Base-by-base conservation (phyloP, 2,329 filamentous ascomycete species). In the Gnomoniopsis smithogilvyi region DNA sequence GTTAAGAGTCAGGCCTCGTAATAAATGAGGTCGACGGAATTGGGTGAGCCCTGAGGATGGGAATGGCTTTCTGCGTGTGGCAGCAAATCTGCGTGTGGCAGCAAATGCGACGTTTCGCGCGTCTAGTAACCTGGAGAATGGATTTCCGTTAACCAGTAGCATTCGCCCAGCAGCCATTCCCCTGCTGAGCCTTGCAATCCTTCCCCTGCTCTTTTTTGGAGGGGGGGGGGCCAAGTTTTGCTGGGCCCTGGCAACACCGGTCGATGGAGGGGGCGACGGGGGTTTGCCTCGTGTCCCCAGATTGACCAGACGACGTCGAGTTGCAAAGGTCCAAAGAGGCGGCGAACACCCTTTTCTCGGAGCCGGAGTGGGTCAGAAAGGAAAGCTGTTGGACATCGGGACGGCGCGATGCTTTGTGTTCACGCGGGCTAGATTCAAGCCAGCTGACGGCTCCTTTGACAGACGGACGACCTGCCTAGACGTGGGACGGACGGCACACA, bases 41-140 rank as follows among this genome's bases (percentile, higher is more conserved):
- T 38, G 36, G 36, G 6, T 38, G 26, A 30, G 26, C 26, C 26
- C 26, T 30, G 26, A 30, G 26, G 26, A 30, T 30, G 26, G n/a
- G 36, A 38, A 38, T 38, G 36, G 36, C 36, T 38, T 36, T 3
- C 17, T 4, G 4, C 11, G 36, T 38, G 36, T 38, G 36, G 36
- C 36, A n/a, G 17, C 36, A 38, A 14, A 14, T n/a, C 17, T 4
- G 4, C 11, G 36, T 38, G 36, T 38, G 36, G 36, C 36, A n/a
- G 17, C 36, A 38, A 14, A 14, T n/a, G 49, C 26, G 15, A 51
- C 21, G 49, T 34, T 51, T n/a, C 33, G 47, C 30, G 50, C 51
- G 56, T 43, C 50, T 15, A 53, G 53, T 60, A 49, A 52, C 48
- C 58, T 49, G 53, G 43, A 49, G 15, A 47, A 41, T 50, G 49